Conservation (phyloP, 2,329 filamentous ascomycete species). For the Neophaeococcomyces mojaviensis region DNA sequence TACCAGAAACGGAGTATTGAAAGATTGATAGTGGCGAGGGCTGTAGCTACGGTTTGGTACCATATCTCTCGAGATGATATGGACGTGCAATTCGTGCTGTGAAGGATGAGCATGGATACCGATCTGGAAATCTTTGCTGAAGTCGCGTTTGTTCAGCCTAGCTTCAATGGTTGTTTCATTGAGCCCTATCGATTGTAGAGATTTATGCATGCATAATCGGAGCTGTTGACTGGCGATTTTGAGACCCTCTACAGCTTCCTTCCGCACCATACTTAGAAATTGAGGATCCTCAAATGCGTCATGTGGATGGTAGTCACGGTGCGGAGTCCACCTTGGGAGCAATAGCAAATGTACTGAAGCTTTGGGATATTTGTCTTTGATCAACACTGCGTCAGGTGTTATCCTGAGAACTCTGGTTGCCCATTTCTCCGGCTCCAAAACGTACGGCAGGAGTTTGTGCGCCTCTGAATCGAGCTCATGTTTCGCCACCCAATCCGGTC, state of each 20-base stretch:
- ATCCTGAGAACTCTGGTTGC: constrained; percentile 56
- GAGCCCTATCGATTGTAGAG: constrained; percentile 55
- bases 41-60: constrained; percentile 64
- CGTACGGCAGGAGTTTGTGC: constrained; percentile 54
- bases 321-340: constrained; percentile 62
- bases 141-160: constrained; percentile 50
- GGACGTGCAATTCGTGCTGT: constrained; percentile 88
- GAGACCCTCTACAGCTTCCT: constrained; percentile 55
- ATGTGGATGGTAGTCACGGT: constrained; percentile 63
- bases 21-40: constrained; percentile 86
- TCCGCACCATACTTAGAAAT: constrained; percentile 59
- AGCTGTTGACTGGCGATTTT: constrained; percentile 45
- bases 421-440: constrained; percentile 54
- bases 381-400: constrained; percentile 62
- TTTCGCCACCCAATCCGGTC: constrained; percentile 5
- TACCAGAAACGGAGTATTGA: constrained; percentile 77
- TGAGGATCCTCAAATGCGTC: constrained; percentile 62
- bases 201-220: constrained; percentile 23
- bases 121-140: constrained; percentile 63
- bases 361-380: constrained; percentile 83
- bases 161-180: constrained; percentile 54
- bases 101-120: constrained; percentile 83
- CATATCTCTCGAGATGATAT: constrained; percentile 77
- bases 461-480: not conserved
- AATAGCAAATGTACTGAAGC: constrained; percentile 76